Conservation (phyloP, 2,329 filamentous ascomycete species). For the Bisporella sp. region DNA sequence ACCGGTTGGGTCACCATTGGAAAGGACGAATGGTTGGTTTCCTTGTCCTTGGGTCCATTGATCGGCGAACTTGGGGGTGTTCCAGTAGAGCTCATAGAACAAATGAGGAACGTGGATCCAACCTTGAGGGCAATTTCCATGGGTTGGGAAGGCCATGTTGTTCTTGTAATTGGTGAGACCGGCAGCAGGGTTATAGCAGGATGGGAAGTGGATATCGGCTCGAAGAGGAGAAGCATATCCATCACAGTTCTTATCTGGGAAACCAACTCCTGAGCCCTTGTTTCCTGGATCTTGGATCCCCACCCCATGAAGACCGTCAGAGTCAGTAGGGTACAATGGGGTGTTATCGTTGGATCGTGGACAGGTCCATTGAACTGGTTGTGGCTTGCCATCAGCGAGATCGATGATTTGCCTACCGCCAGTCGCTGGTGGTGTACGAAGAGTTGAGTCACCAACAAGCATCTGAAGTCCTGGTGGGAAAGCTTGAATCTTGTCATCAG, state of each 20-base stretch:
- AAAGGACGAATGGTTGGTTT: conserved; percentile 65
- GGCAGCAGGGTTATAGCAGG: conserved; percentile 74
- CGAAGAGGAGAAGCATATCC: conserved; percentile 59
- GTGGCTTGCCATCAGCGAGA: conserved; percentile 42
- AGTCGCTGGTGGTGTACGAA: conserved; percentile 52
- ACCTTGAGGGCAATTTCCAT: conserved; percentile 65
- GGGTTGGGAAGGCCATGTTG: conserved; percentile 71
- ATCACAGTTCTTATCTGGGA: conserved; percentile 65
- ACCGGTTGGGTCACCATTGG: conserved; percentile 72
- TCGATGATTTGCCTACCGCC: conserved; percentile 45
- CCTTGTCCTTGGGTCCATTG: conserved; percentile 54
- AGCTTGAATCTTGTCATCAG: conserved; percentile 58
- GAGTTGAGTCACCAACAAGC: conserved; percentile 65
- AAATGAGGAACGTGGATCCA: conserved; percentile 67
- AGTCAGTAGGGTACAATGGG: conserved; percentile 46
- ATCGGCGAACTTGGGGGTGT: conserved; percentile 58
- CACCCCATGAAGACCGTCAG: conserved; percentile 43
- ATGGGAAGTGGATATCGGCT: conserved; percentile 80
- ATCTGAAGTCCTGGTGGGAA: conserved; percentile 77
- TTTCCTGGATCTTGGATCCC: conserved; percentile 50
- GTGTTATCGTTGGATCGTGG: conserved; percentile 42
- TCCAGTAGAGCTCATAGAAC: conserved; percentile 83
- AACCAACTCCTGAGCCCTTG: conserved; percentile 51
- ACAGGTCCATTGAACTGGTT: conserved; percentile 54
- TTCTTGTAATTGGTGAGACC: conserved; percentile 44